Conservation (phyloP, 1,139 yeast species). For the Debaryomyces robertsiae region DNA sequence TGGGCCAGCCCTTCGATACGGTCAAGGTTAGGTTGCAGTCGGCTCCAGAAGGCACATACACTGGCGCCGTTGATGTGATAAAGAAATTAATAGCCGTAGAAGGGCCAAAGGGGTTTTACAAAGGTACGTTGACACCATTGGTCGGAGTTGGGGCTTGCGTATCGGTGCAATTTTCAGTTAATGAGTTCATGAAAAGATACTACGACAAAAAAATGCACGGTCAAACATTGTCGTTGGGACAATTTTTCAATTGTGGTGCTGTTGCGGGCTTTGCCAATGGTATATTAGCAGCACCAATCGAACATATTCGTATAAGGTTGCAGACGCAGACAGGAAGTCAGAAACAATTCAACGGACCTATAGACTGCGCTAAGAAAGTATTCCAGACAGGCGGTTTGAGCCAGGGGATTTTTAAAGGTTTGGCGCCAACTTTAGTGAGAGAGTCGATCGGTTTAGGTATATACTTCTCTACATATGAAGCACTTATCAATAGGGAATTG, state of each 20-base stretch:
- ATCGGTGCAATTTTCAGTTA: conserved; percentile 79
- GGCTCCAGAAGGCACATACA: conserved; percentile 74
- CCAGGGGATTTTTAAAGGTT: conserved; percentile 73
- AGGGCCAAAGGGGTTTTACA: conserved; percentile 81
- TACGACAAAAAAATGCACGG: conserved; percentile 50
- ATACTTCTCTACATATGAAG: conserved; percentile 87
- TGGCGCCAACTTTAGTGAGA: conserved; percentile 76
- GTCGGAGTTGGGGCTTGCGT: conserved; percentile 95
- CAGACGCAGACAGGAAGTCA: conserved; percentile 73
- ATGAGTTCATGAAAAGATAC: conserved; percentile 87
- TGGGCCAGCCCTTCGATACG: conserved; percentile 97
- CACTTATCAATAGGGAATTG: conserved; percentile 69
- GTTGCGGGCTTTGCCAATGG: conserved; percentile 91
- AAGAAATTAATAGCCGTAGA: conserved; percentile 69
- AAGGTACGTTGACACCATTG: conserved; percentile 83
- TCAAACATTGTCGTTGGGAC: conserved; percentile 46
- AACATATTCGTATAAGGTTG: conserved; percentile 85
- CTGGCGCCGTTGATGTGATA: conserved; percentile 77
- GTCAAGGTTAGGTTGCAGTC: conserved; percentile 90
- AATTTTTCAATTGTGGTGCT: conserved; percentile 79
- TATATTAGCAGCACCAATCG: conserved; percentile 86
- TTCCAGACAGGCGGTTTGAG: conserved; percentile 53
- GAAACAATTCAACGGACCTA: conserved; percentile 66
- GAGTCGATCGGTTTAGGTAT: conserved; percentile 88
- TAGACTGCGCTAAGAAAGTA: conserved; percentile 71